Conservation (phyloP, 768 basidiomycete species). For the Artomyces pyxidatus region DNA sequence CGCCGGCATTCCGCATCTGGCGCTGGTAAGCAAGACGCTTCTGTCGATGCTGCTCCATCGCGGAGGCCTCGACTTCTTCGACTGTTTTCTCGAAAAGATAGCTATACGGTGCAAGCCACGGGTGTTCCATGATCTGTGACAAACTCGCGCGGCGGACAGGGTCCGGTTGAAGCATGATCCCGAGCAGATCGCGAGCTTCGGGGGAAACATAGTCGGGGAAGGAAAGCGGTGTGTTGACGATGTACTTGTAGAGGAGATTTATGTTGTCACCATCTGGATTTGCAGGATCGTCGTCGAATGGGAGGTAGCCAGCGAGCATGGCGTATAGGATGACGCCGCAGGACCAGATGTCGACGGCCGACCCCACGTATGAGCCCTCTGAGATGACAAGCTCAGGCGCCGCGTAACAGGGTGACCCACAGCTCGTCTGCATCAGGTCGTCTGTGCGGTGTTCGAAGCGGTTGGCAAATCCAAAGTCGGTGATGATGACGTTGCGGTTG, state of each 20-base stretch:
- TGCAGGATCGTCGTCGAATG: conserved; percentile 97
- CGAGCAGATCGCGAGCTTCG: conserved; percentile 75
- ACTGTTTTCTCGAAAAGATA: conserved; percentile 61
- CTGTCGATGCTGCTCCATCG: conserved; percentile 78
- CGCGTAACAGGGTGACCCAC: conserved; percentile 96
- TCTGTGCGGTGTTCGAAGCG: conserved; percentile 87
- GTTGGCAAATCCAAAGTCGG: conserved; percentile 99
- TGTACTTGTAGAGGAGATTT: conserved; percentile 97
- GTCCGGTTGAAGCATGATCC: conserved; percentile 92
- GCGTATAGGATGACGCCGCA: conserved; percentile 95
- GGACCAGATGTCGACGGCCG: conserved; percentile 96
- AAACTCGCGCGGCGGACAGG: conserved; percentile 74
- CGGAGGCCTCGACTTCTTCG: conserved; percentile 69
- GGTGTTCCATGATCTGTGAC: conserved; percentile 74
- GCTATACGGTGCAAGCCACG: conserved; percentile 70
- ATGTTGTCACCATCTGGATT: conserved; percentile 99
- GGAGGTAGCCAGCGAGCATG: conserved; percentile 96
- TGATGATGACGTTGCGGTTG: conserved; percentile 97
- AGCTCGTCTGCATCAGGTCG: conserved; percentile 98
- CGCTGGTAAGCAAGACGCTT: conserved; percentile 76
- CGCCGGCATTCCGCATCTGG: conserved; percentile 59
- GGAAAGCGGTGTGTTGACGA: conserved; percentile 91
- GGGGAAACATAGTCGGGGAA: conserved; percentile 94
- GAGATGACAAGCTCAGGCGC: conserved; percentile 97
- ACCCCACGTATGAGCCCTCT: conserved; percentile 94